These are phyloP conservation scores for Taphrina confusa DNA, from an alignment of 1,139 yeast species.

Conservation along the genomic window DNA sequence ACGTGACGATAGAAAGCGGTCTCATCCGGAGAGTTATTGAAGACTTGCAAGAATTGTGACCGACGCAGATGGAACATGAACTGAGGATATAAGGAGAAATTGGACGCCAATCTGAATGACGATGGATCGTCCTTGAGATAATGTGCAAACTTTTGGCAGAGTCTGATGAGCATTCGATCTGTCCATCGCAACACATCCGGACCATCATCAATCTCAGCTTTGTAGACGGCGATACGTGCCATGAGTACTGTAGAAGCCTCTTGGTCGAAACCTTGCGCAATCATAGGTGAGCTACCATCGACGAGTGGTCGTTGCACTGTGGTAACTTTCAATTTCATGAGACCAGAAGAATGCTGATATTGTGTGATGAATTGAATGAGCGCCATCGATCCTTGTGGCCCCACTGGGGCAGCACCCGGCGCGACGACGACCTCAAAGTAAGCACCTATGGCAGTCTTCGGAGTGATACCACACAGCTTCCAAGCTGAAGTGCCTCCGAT, in stretches of 20 bases:
- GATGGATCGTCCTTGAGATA: constrained; percentile 73
- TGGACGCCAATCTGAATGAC: constrained; percentile 74
- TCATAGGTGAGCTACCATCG: constrained; percentile 54
- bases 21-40: constrained; percentile 97
- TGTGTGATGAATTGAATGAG: constrained; percentile 71
- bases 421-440: constrained; percentile 73
- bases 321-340: constrained; percentile 86
- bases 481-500: constrained; percentile 88
- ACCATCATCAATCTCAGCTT: constrained; percentile 74
- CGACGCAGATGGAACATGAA: constrained; percentile 94
- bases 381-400: constrained; percentile 45
- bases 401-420: constrained; percentile 49
- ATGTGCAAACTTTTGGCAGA: constrained; percentile 86
- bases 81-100: constrained; percentile 88
- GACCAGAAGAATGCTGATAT: constrained; percentile 62
- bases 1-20: constrained; percentile 96
- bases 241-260: constrained; percentile 97
- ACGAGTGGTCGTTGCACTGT: constrained; percentile 72
- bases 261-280: constrained; percentile 81
- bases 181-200: constrained; percentile 80
- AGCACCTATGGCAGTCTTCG: constrained; percentile 80
- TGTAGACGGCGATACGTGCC: constrained; percentile 90
- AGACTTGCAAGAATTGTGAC: constrained; percentile 93
- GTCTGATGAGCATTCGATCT: constrained; percentile 78
- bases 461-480: constrained; percentile 79